Conservation (phyloP, 768 basidiomycete species). For the Lactifluus subvellereus region DNA sequence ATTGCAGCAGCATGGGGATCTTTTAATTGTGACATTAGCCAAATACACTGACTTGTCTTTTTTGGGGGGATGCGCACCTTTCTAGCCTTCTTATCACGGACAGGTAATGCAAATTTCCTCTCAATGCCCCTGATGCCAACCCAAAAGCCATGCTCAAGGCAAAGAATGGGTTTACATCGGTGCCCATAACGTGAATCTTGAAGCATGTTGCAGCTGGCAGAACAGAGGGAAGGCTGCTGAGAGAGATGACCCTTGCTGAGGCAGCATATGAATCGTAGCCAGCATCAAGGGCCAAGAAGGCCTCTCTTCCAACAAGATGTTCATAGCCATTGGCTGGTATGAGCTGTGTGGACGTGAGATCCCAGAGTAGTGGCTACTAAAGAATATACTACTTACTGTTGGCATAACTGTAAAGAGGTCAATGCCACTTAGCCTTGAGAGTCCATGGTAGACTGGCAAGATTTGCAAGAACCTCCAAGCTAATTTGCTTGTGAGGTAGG, state of each 20-base stretch:
- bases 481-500: too few species aligned
- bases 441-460: conserved; percentile 28
- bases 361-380: neutral
- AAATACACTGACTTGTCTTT: neutral
- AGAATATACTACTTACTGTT: conserved; percentile 6
- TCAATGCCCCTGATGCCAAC: conserved; percentile 84
- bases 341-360: conserved; percentile 38
- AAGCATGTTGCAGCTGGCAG: conserved; percentile 77
- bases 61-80: conserved; percentile 39
- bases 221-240: conserved; percentile 87
- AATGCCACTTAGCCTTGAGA: neutral
- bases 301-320: conserved; percentile 90
- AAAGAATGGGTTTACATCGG: conserved; percentile 94
- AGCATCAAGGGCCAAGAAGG: conserved; percentile 92
- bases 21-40: conserved; percentile 27
- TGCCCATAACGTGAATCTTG: conserved; percentile 92
- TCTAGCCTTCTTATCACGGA: conserved; percentile 52
- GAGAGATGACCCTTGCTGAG: conserved; percentile 86
- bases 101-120: conserved; percentile 60
- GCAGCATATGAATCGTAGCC: conserved; percentile 95
- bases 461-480: too few species aligned
- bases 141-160: conserved; percentile 83
- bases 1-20: conserved; percentile 65
- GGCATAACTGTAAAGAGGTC: conserved; percentile 20
- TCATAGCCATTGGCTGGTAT: conserved; percentile 96